phyloP scores from a whole-genome alignment of 345 rosid species.

The Eucalyptus decipiens region DNA sequence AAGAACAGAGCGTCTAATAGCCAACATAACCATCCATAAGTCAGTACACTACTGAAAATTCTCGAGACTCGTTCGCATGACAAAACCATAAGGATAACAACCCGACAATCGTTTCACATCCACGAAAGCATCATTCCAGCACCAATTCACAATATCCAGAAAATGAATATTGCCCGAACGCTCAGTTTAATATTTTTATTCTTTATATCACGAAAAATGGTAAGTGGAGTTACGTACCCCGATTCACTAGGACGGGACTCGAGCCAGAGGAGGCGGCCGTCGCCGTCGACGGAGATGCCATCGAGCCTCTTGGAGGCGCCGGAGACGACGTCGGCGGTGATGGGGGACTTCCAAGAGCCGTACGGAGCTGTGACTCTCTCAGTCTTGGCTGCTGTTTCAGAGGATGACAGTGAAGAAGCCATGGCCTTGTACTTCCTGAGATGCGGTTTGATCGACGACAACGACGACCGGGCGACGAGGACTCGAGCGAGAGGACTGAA shows the following conservation, averaged over 20 bases:
- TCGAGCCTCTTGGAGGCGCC: slow-evolving; percentile 79
- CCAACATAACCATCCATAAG: neutral
- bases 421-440: neutral
- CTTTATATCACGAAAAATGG: neutral
- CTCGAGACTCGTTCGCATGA: neutral
- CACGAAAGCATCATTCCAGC: neutral
- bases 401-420: slow-evolving; percentile 37
- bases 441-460: neutral
- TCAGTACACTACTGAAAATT: neutral
- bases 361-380: slow-evolving; percentile 51
- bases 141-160: neutral
- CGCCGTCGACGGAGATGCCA: slow-evolving; percentile 59
- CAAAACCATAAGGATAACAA: neutral
- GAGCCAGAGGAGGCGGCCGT: slow-evolving; percentile 66
- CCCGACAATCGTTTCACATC: neutral
- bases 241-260: slow-evolving; percentile 84
- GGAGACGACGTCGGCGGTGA: slow-evolving; percentile 77
- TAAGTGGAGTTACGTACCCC: slow-evolving; percentile 22
- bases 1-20: slow-evolving; percentile 53
- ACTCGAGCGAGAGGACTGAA: neutral
- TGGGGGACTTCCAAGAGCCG: slow-evolving; percentile 94
- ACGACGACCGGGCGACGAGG: neutral
- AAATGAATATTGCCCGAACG: neutral
- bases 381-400: neutral
- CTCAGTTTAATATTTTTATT: neutral